phyloP scores from a whole-genome alignment of 352 stramenopile genomes.

The Plasmopara muralis region DNA sequence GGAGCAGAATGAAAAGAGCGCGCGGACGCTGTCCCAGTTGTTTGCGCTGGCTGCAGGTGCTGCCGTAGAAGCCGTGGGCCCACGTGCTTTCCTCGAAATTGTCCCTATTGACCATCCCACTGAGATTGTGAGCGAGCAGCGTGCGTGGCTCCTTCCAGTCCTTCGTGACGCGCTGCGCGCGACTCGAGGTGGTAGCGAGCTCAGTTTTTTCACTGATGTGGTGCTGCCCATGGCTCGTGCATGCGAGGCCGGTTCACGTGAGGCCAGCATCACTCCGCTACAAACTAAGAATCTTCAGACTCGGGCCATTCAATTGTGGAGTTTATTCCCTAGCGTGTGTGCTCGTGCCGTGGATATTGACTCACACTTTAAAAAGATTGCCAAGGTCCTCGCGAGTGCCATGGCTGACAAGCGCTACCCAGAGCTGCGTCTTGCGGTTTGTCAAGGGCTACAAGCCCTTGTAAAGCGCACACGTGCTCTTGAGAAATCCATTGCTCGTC shows the following conservation, averaged over 20 bases:
- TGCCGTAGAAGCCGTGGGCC: slow-evolving; percentile 58
- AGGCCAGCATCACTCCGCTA: slow-evolving; percentile 57
- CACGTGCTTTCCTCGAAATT: slow-evolving; percentile 61
- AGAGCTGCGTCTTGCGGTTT: slow-evolving; percentile 76
- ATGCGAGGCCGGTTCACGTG: slow-evolving; percentile 60
- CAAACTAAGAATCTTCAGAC: slow-evolving; percentile 70
- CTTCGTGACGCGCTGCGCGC: slow-evolving; percentile 58
- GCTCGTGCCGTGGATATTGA: slow-evolving; percentile 65
- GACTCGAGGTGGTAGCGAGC: slow-evolving; percentile 36
- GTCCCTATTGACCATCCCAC: slow-evolving; percentile 64
- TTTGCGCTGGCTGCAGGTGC: slow-evolving; percentile 60
- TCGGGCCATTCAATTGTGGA: slow-evolving; percentile 76
- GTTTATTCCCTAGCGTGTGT: slow-evolving; percentile 76
- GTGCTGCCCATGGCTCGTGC: slow-evolving; percentile 67
- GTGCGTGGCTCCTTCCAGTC: slow-evolving; percentile 75
- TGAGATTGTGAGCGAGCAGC: slow-evolving; percentile 69
- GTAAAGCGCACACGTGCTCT: slow-evolving; percentile 65
- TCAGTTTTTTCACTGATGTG: slow-evolving; percentile 68
- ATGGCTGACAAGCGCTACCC: slow-evolving; percentile 85
- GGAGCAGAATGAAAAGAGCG: slow-evolving; percentile 26
- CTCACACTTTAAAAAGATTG: slow-evolving; percentile 78
- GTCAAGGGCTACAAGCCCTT: slow-evolving; percentile 74
- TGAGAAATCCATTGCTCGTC: slow-evolving; percentile 26
- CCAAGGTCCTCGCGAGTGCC: slow-evolving; percentile 80
- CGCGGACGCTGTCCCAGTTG: slow-evolving; percentile 42